Base-by-base conservation (phyloP, 2,329 filamentous ascomycete species). In the Paecilomyces sp. region DNA sequence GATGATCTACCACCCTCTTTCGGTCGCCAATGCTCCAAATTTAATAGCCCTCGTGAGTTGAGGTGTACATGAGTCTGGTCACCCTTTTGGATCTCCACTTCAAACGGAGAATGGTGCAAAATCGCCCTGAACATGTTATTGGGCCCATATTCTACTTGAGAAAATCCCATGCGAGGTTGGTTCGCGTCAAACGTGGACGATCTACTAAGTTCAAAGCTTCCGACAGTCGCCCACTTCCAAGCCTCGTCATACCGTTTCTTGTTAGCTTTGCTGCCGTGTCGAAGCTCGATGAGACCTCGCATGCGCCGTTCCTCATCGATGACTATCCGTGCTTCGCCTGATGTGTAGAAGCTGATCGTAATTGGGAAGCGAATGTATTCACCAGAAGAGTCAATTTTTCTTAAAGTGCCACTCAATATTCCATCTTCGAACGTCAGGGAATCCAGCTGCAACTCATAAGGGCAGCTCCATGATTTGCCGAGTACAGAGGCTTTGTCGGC, bases 221-320 rank as follows among this genome's bases (percentile, higher is more conserved):
- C 93, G 53, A 96, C 90, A 63, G 99, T 83, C 24, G 88, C 86
- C 88, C 91, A 96, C 64, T 90, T 85, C 65, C 89, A 89, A 13
- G 88, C 89, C 75, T 97, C 94, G 68, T 97, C 95, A 75, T 97
- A 99, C 63, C 94, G 85, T 73, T 97, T 91, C 76, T 97, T 97
- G 67, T 91, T 85, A 4, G 85, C 88, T 66, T 85, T 86, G 75
- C 94, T 97, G 67, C 87, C 85, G 73, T 97, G 89, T 61, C 94
- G 84, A 60, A 99, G 80, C 65, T 91, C 87, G 63, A 99, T 95
- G 3, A 96, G 88, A 59, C 92, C 91, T 70, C 93, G 93, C 74
- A 89, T 85, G 60, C 94, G 85, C 77, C 86, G 91, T 78, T 97
- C 90, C 75, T 99, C 94, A 73, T 99, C 94, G 61, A 99, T 81